Evolutionary conservation across 148 eudicot genomes (phyloP).

Genomic region (Dysphania ambrosioides): DNA sequence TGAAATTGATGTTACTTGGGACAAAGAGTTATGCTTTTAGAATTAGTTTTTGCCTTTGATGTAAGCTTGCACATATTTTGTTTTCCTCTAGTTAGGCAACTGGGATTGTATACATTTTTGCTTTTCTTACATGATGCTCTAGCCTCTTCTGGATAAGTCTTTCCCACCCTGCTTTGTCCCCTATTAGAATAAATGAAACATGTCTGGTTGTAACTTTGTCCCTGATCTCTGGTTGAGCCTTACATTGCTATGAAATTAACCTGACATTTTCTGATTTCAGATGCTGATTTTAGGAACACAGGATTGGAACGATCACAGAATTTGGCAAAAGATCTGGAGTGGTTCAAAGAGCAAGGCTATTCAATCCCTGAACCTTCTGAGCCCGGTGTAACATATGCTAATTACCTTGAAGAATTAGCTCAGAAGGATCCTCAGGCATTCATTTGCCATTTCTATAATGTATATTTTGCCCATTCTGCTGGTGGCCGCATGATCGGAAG

Average conservation of each 20-base stretch:
- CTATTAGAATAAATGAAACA: too few species aligned
- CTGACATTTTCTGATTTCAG: conserved; percentile 33
- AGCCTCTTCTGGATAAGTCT: background rate
- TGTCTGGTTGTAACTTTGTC: background rate
- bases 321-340: conserved; percentile 74
- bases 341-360: conserved; percentile 91
- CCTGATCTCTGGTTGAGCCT: background rate
- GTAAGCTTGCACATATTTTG: background rate
- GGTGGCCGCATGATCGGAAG: conserved; percentile 97
- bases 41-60: background rate
- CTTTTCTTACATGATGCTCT: background rate
- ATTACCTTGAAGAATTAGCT: conserved; percentile 62
- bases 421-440: conserved; percentile 86
- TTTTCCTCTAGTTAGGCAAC: background rate
- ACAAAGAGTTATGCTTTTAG: background rate
- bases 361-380: conserved; percentile 80
- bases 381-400: conserved; percentile 67
- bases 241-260: background rate
- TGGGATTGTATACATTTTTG: background rate
- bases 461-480: conserved; percentile 85
- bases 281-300: conserved; percentile 83
- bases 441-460: conserved; percentile 88
- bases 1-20: background rate
- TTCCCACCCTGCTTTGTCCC: background rate
- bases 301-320: conserved; percentile 78